Base-by-base conservation (phyloP, 164 flowering plant genomes). In the Vitis riparia region DNA sequence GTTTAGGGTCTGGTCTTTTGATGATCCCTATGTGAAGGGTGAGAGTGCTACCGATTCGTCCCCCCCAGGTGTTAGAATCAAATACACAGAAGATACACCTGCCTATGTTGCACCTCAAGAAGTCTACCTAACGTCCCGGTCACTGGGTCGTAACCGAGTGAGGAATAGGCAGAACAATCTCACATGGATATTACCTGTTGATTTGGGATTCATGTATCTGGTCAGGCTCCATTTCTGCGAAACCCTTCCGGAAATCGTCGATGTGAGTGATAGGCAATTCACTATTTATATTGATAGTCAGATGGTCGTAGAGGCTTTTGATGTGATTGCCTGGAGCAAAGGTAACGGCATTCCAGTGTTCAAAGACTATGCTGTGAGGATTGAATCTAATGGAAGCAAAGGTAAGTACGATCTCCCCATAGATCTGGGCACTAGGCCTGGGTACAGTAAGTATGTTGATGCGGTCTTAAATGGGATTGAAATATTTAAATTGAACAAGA, bases 211-310 rank as follows among this genome's bases (percentile, higher is more conserved):
- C 62, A 3, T 11, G 2, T 76, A 71, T 57, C 62, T 72, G 11
- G 19, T 76, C 17, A 63, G 79, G 56, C 71, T 76, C 9, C 73
- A 76, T 62, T 77, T 77, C 37, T 77, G 76, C 52, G 73, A 72
- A 30, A 11, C 66, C 8, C 16, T 2, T 1, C 61, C n/a, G 8
- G 55, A 60, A 13, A 15, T 67, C 9, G 63, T 59, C 1, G 7
- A 55, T 5, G 8, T 1, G 29, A 51, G 8, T n/a, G 56, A 76
- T 3, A 8, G 70, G 16, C 37, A 30, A 2, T 76, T 76, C 30
- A 2, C 3, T 8, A 58, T 69, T 12, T 8, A 29, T 15, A 50
- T 65, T 11, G 15, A 11, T 51, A 68, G 57, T 12, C 47, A 53
- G 64, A 71, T 68, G 0, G 75, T 69, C 7, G 72, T 50, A 5